Conservation (phyloP, 805 yeast species). For the Cyberlindnera amylophila region DNA sequence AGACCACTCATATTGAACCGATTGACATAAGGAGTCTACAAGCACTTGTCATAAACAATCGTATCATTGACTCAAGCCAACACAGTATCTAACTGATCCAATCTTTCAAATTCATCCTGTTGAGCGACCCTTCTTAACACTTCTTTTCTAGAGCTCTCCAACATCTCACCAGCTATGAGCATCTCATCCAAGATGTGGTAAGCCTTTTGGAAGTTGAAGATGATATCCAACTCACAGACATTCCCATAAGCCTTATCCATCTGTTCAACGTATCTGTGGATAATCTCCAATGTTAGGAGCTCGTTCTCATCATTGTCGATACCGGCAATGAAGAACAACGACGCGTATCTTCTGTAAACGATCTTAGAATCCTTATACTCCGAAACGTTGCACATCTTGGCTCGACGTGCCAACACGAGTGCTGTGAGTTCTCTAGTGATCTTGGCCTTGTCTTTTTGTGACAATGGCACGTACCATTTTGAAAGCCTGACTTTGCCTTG, state of each 20-base stretch:
- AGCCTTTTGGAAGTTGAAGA: constrained; percentile 92
- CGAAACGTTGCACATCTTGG: constrained; percentile 71
- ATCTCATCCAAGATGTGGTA: constrained; percentile 90
- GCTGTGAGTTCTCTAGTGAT: constrained; percentile 85
- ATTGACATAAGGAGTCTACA: not conserved
- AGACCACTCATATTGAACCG: too few relatives aligned
- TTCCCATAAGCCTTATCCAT: constrained; percentile 96
- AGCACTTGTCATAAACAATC: not conserved
- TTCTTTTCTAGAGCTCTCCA: constrained; percentile 79
- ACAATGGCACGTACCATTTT: constrained; percentile 85
- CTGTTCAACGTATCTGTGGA: constrained; percentile 92
- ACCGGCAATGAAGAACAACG: constrained; percentile 85
- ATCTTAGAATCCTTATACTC: constrained; percentile 59
- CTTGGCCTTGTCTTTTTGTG: constrained; percentile 82
- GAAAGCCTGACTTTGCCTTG: constrained; percentile 93
- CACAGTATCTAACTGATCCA: constrained; percentile 55
- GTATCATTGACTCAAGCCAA: constrained; percentile 26
- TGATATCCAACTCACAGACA: constrained; percentile 94
- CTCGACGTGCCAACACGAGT: constrained; percentile 74
- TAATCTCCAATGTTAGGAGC: constrained; percentile 74
- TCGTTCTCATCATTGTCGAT: constrained; percentile 84
- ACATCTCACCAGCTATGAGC: constrained; percentile 80
- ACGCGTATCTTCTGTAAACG: constrained; percentile 89
- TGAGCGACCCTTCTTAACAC: constrained; percentile 72
- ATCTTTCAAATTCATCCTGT: constrained; percentile 82